These are phyloP conservation scores for Aureobasidium pullulans DNA, from an alignment of 2,329 filamentous ascomycete species.

Conservation along the genomic window DNA sequence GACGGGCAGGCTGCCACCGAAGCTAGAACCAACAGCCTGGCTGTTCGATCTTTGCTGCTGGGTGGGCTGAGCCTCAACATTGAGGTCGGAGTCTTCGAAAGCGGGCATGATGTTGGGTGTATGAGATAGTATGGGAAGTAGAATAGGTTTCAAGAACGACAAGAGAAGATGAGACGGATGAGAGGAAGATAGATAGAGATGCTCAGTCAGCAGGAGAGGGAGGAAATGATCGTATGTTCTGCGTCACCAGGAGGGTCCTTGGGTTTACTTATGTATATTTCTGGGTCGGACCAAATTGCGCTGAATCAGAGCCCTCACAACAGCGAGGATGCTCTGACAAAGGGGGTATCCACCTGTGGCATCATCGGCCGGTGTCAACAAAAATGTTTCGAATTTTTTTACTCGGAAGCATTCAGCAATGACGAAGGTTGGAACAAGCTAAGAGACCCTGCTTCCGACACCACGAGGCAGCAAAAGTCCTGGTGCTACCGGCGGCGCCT, in stretches of 20 bases:
- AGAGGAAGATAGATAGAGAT: background rate
- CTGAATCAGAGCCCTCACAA: conserved; percentile 12
- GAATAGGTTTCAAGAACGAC: background rate
- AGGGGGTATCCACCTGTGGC: conserved; percentile 12
- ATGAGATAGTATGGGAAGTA: background rate
- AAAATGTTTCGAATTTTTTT: conserved; percentile 12
- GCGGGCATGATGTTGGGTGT: conserved; percentile 47
- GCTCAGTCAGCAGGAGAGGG: conserved; percentile 9
- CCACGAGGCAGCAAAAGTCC: conserved; percentile 12
- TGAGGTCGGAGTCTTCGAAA: conserved; percentile 52
- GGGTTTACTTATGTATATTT: conserved; percentile 14
- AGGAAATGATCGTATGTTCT: background rate
- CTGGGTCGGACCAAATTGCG: conserved; percentile 3
- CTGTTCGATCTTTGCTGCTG: conserved; percentile 23
- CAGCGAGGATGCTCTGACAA: conserved; percentile 8
- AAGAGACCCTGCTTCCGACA: conserved; percentile 5
- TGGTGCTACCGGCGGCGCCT: background rate
- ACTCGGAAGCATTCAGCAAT: conserved; percentile 11
- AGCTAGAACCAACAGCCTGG: conserved; percentile 25
- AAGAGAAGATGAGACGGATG: conserved; percentile 7
- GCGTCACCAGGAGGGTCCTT: background rate
- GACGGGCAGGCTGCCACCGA: conserved; percentile 31
- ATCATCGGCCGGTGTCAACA: conserved; percentile 14
- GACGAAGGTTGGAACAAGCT: conserved; percentile 13
- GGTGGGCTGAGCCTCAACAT: conserved; percentile 30